A percentile compares a stretch with the other conserved stretches of the same genome.
Evolutionary conservation across 768 basidiomycete species (phyloP).

Genomic region (Pisolithus tinctorius): DNA sequence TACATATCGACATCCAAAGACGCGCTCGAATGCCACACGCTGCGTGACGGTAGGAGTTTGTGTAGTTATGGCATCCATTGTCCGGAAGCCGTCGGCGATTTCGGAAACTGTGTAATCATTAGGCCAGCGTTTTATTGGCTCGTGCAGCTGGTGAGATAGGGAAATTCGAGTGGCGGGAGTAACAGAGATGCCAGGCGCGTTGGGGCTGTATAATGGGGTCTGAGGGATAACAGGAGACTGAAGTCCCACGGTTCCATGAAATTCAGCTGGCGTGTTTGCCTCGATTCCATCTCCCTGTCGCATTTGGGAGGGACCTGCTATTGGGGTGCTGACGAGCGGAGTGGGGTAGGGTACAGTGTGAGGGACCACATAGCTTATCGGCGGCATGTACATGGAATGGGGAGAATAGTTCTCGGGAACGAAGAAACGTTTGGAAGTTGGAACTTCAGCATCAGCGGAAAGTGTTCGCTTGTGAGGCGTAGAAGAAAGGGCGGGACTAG

Average conservation of each 20-base stretch:
- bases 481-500: not conserved
- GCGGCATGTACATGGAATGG: conserved; percentile 24
- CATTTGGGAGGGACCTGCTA: conserved; percentile 7
- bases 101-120: conserved; percentile 70
- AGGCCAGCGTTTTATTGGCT: conserved; percentile 68
- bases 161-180: conserved; percentile 16
- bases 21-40: conserved; percentile 60
- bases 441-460: conserved; percentile 14
- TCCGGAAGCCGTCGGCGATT: conserved; percentile 52
- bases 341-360: conserved; percentile 23
- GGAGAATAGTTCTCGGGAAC: conserved; percentile 19
- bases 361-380: conserved; percentile 21
- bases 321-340: conserved; percentile 14
- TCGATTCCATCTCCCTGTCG: conserved; percentile 8
- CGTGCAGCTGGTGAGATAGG: conserved; percentile 51
- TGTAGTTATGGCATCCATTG: conserved; percentile 35
- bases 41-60: conserved; percentile 46
- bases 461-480: conserved; percentile 21
- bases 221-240: conserved; percentile 15
- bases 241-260: conserved; percentile 9
- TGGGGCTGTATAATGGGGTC: conserved; percentile 17
- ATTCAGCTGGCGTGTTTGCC: conserved; percentile 9
- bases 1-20: conserved; percentile 65
- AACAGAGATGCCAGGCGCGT: conserved; percentile 12
- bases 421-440: conserved; percentile 25